Conservation (phyloP, 768 basidiomycete species). For the Tephrocybe sp. region DNA sequence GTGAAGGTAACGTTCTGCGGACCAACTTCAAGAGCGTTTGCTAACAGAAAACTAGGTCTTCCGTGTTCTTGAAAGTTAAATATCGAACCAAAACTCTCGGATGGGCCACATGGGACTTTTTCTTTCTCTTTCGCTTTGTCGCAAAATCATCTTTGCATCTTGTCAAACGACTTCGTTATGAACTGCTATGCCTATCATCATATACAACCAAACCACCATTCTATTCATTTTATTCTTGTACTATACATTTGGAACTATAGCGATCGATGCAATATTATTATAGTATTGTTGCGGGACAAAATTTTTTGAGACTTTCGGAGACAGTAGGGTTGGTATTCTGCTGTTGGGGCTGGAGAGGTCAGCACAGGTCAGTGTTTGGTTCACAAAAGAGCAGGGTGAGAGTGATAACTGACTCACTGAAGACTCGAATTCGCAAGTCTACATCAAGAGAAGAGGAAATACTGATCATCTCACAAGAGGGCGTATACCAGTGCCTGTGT, state of each 20-base stretch:
- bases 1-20: conserved; percentile 58
- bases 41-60: conserved; percentile 30
- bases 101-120: too few species aligned
- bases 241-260: conserved; percentile 10
- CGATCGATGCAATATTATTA: too few species aligned
- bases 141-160: conserved; percentile 2
- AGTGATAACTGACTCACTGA: background rate
- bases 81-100: too few species aligned
- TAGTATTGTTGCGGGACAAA: background rate
- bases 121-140: background rate
- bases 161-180: conserved; percentile 1
- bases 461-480: conserved; percentile 41
- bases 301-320: too few species aligned
- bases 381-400: background rate
- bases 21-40: background rate
- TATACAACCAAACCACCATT: background rate
- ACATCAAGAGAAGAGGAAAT: conserved; percentile 6
- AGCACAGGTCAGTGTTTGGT: background rate
- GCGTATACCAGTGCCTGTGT: conserved; percentile 40
- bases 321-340: too few species aligned
- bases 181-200: conserved; percentile 1
- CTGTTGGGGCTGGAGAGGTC: background rate
- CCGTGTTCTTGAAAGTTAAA: conserved; percentile 39
- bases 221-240: conserved; percentile 8
- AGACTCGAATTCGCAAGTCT: background rate